These are phyloP conservation scores for Exophiala viscosa DNA, from an alignment of 2,329 filamentous ascomycete genomes.

Conservation along the genomic window DNA sequence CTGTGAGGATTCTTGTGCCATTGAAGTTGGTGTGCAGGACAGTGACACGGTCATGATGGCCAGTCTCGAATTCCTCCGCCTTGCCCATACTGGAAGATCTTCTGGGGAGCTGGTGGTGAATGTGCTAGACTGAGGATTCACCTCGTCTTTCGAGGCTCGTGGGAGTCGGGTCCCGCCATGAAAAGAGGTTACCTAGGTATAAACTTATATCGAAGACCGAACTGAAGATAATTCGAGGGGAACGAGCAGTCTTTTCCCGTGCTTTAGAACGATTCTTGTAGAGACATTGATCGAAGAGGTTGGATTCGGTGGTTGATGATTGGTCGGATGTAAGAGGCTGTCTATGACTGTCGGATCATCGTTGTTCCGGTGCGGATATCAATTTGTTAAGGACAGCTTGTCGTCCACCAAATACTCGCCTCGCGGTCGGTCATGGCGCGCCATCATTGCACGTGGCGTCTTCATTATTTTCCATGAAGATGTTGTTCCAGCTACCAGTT, in stretches of 20 bases:
- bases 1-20: slow-evolving; percentile 85
- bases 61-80: slow-evolving; percentile 42
- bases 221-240: too few relatives aligned
- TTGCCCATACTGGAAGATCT: slow-evolving; percentile 10
- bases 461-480: not conserved
- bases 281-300: too few relatives aligned
- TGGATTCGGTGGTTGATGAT: too few relatives aligned
- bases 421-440: too few relatives aligned
- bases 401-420: not conserved
- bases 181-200: not conserved
- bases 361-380: too few relatives aligned
- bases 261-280: too few relatives aligned
- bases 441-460: not conserved
- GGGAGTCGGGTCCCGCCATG: not conserved
- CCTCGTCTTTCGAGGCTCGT: not conserved
- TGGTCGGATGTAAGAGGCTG: too few relatives aligned
- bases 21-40: slow-evolving; percentile 88
- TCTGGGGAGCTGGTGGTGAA: not conserved
- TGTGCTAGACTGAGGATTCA: not conserved
- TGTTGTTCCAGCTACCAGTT: not conserved
- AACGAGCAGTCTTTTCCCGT: not conserved
- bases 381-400: slow-evolving; percentile 1
- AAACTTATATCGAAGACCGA: not conserved
- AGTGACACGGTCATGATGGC: slow-evolving; percentile 65
- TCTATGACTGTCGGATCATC: too few relatives aligned